phyloP scores from a whole-genome alignment of 2,329 filamentous ascomycete species.

The Aspergillus aculeatus region DNA sequence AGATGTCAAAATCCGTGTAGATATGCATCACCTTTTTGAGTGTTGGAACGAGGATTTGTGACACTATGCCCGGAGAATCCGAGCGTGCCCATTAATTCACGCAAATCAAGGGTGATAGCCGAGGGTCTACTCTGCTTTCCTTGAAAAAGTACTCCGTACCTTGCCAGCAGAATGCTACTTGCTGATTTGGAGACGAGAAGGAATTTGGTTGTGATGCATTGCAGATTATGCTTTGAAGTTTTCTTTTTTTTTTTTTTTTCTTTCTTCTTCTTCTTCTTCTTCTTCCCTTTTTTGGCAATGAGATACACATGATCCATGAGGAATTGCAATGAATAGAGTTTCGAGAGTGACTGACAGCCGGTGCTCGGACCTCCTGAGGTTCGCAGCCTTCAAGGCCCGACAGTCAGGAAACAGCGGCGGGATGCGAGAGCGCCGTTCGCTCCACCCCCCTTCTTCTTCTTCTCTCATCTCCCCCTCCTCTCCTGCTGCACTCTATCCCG shows the following conservation, averaged over 20 bases:
- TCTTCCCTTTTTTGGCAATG: no score
- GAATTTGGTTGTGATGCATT: neutral
- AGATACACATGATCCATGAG: no score
- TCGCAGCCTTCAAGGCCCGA: slow-evolving; percentile 32
- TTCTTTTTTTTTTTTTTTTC: slow-evolving; percentile 3
- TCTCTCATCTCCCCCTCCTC: neutral
- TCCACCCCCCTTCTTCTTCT: slow-evolving; percentile 21
- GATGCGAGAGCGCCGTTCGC: slow-evolving; percentile 37
- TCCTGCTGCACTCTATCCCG: neutral
- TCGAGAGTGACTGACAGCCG: slow-evolving; percentile 12
- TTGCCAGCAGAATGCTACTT: neutral
- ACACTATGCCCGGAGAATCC: neutral
- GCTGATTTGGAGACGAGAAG: neutral
- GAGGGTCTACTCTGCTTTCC: neutral
- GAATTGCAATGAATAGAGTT: neutral
- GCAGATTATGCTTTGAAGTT: neutral
- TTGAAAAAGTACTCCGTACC: no score
- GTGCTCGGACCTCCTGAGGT: slow-evolving; percentile 25
- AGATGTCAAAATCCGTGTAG: no score
- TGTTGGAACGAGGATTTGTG: neutral
- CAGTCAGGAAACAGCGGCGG: slow-evolving; percentile 35
- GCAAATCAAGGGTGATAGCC: neutral
- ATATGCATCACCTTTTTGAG: no score
- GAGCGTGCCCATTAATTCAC: neutral
- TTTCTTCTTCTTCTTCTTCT: neutral